Evolutionary conservation across 805 yeast species (phyloP).

Genomic region (Candida ponderosae): DNA sequence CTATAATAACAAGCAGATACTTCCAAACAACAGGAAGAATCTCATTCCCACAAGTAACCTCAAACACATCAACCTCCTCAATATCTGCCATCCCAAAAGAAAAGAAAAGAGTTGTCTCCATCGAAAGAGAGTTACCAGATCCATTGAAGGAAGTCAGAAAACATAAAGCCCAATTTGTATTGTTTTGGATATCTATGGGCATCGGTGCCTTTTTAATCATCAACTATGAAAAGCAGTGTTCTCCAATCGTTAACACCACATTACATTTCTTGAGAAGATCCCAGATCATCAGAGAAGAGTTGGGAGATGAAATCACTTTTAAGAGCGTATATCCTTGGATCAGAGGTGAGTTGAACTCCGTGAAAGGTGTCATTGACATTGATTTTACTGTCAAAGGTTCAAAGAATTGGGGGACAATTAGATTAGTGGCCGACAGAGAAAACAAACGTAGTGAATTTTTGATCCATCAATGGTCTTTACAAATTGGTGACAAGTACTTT

Average conservation of each 20-base stretch:
- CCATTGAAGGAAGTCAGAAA: constrained; percentile 50
- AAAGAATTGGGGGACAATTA: constrained; percentile 45
- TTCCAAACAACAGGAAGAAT: no score
- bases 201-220: constrained; percentile 58
- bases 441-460: constrained; percentile 48
- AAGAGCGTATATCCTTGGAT: constrained; percentile 84
- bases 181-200: constrained; percentile 47
- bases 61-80: not conserved
- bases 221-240: constrained; percentile 87
- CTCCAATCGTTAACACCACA: constrained; percentile 84
- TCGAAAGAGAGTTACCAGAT: constrained; percentile 79
- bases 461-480: constrained; percentile 56
- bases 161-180: constrained; percentile 45
- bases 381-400: constrained; percentile 65
- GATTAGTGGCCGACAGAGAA: constrained; percentile 64
- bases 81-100: no score
- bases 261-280: constrained; percentile 81
- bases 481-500: constrained; percentile 34
- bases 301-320: constrained; percentile 75
- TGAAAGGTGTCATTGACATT: constrained; percentile 73
- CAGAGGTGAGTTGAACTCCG: constrained; percentile 75
- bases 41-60: no score
- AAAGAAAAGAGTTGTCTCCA: constrained; percentile 40
- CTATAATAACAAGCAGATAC: no score
- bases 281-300: constrained; percentile 43